These are phyloP conservation scores for Citrus maxima DNA, from an alignment of 345 rosid species.

Conservation along the genomic window DNA sequence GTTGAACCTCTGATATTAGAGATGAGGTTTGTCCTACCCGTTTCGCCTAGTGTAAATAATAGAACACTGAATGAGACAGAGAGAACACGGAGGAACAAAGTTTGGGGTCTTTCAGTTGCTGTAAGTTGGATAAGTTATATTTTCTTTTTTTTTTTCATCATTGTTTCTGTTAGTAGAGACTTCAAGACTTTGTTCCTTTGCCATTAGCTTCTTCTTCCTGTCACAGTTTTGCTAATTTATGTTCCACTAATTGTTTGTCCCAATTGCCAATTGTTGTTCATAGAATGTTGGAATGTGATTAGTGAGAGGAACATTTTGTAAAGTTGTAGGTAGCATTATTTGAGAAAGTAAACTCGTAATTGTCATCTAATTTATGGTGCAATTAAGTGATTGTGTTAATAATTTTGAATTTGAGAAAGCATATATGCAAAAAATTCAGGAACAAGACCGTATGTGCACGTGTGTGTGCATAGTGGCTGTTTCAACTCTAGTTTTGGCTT, in stretches of 20 bases:
- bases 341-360: conserved; percentile 11
- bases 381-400: not conserved
- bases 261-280: conserved; percentile 9
- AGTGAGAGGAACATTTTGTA: conserved; percentile 16
- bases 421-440: not conserved
- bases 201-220: conserved; percentile 26
- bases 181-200: conserved; percentile 24
- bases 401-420: not conserved
- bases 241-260: conserved; percentile 19
- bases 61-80: conserved; percentile 32
- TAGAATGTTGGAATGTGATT: conserved; percentile 13
- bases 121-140: conserved; percentile 6
- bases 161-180: conserved; percentile 18
- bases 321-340: conserved; percentile 21
- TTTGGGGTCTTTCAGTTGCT: conserved; percentile 12
- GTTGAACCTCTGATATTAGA: conserved; percentile 1
- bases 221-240: conserved; percentile 41
- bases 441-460: not conserved
- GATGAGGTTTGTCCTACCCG: conserved; percentile 10
- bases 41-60: conserved; percentile 44
- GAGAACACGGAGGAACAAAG: conserved; percentile 26
- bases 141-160: conserved; percentile 6
- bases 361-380: conserved; percentile 9
- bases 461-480: not conserved
- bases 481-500: not conserved